Evolutionary conservation across 805 yeast genomes (phyloP).

Genomic region (Suhomyces prunicola): DNA sequence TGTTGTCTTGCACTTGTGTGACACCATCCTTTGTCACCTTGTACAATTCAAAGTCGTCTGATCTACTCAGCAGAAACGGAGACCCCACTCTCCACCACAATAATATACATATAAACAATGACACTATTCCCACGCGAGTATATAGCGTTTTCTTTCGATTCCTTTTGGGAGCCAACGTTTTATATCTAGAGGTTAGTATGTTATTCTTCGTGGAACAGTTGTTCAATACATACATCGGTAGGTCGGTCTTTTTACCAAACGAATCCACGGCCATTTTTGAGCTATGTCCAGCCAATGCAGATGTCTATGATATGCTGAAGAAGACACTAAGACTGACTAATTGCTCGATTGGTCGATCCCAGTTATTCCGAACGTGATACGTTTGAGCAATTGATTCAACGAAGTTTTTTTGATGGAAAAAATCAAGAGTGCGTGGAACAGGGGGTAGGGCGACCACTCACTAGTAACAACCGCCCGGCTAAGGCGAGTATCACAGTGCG

Average conservation of each 20-base stretch:
- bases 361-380: background rate
- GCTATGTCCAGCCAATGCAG: background rate
- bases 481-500: background rate
- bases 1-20: conserved; percentile 5
- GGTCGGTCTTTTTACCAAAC: conserved; percentile 44
- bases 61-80: background rate
- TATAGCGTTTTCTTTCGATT: conserved; percentile 4
- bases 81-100: conserved; percentile 2
- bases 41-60: conserved; percentile 22
- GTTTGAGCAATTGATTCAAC: background rate
- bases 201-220: background rate
- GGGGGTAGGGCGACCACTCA: background rate
- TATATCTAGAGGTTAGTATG: conserved; percentile 9
- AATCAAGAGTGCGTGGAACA: background rate
- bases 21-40: conserved; percentile 33
- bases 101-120: conserved; percentile 9
- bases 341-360: background rate
- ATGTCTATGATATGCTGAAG: background rate
- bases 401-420: background rate
- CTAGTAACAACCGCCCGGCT: background rate
- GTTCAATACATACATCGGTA: conserved; percentile 39
- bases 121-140: background rate
- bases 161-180: conserved; percentile 13
- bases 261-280: conserved; percentile 22
- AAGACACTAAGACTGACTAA: background rate